phyloP scores from a whole-genome alignment of 345 rosid genomes.

The Linum lewisii region DNA sequence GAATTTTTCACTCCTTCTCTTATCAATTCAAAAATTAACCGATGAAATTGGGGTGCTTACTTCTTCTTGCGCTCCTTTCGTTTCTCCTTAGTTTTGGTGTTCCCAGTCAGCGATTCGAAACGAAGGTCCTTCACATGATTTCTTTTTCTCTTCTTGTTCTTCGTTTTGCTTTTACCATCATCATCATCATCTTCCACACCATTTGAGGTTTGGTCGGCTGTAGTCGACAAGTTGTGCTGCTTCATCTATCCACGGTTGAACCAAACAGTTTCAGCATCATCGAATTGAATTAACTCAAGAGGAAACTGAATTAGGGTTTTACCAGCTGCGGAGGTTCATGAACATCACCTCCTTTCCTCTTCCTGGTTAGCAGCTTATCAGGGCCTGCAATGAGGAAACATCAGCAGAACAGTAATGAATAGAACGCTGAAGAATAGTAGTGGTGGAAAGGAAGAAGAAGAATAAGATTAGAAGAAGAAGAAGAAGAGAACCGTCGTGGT shows the following conservation, averaged over 20 bases:
- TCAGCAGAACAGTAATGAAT: neutral
- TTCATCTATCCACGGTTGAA: conserved; percentile 13
- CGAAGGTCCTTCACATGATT: conserved; percentile 56
- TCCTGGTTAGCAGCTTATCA: conserved; percentile 15
- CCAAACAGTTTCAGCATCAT: conserved; percentile 4
- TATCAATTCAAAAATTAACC: too few species aligned
- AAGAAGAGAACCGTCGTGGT: conserved; percentile 14
- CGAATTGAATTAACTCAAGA: neutral
- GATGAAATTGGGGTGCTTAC: conserved; percentile 21
- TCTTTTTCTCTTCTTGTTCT: conserved; percentile 63
- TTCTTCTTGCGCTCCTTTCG: conserved; percentile 61
- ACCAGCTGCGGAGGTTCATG: neutral
- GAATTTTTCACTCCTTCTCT: too few species aligned
- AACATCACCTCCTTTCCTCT: conserved; percentile 11
- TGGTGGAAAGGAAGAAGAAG: neutral
- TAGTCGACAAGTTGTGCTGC: conserved; percentile 15
- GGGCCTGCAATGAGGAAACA: conserved; percentile 15
- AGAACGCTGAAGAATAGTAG: neutral
- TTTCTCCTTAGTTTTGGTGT: conserved; percentile 31
- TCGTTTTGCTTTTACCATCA: conserved; percentile 30
- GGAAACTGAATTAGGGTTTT: neutral
- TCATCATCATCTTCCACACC: conserved; percentile 16
- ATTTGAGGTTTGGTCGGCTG: neutral
- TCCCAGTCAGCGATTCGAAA: conserved; percentile 33
- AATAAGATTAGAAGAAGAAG: neutral